Evolutionary conservation across 192 early-diverging fungal species (phyloP), one percentile per base, ranked within the genome.

Genomic region (Backusella tarrabulga): DNA sequence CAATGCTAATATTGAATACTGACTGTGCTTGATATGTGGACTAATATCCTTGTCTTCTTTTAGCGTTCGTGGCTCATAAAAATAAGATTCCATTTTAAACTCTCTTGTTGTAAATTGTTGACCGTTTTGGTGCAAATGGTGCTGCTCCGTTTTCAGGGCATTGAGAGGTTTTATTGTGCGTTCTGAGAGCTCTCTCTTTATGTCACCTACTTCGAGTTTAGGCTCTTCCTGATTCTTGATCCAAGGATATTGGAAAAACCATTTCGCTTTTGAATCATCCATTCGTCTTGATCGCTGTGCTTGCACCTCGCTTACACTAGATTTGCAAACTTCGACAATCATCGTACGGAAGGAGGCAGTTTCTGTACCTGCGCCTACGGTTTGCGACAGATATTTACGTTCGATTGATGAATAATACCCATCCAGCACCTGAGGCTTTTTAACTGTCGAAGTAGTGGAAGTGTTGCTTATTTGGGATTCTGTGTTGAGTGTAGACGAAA

Each of bases 21-120:
- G 82, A 91, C 90, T 84, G 68, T 86, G 77, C 72, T 90, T 88
- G 67, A 90, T 75, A 77, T 91, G 90, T 34, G 86, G 87, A 70
- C 77, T 79, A 1, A 79, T 34, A 21, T 67, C 32, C 8, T 32
- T 63, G 8, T 67, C 23, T 67, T 67, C 12, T n/a, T 44, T 42
- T 40, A 41, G 4, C 15, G n/a, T 66, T 38, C 66, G 19, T 34
- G 26, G 4, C 9, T 66, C 73, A 66, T 66, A 38, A 40, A 66
- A 66, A 6, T 60, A 74, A 2, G 73, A 74, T 19, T 54, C 34
- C 19, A 74, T 35, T 41, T 74, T 74, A 26, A 74, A 34, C 40
- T 74, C 73, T 14, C 23, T 74, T 12, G 73, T 74, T 29, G 35
- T 41, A 34, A 68, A 68, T n/a, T n/a, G 34, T 14, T 63, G 56